Percentiles rank a stretch among this genome's conserved stretches.
phyloP scores from a whole-genome alignment of 129 eudicot genomes.

The carrot (Daucus carota) region DH1_v3.0 NC_030387.2:21789001-21789500 shows the following conservation, averaged over 20 bases:
- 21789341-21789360: slow-evolving; percentile 28
- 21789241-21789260: slow-evolving; percentile 63
- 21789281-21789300: slow-evolving; percentile 27
- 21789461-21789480: slow-evolving; percentile 15
- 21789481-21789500: slow-evolving; percentile 32
- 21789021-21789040: slow-evolving; percentile 5
- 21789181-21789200: slow-evolving; percentile 48
- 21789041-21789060: slow-evolving; percentile 14
- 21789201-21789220: slow-evolving; percentile 28
- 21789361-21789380: slow-evolving; percentile 49
- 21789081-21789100: slow-evolving; percentile 13
- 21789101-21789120: background rate
- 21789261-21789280: slow-evolving; percentile 71
- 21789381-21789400: slow-evolving; percentile 56
- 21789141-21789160: slow-evolving; percentile 29
- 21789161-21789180: slow-evolving; percentile 61
- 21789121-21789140: slow-evolving; percentile 8
- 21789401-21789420: slow-evolving; percentile 29
- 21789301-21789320: slow-evolving; percentile 33
- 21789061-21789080: slow-evolving; percentile 4
- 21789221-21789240: slow-evolving; percentile 72
- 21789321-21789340: slow-evolving; percentile 63
- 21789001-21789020: background rate
- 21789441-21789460: slow-evolving; percentile 56
- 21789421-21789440: slow-evolving; percentile 38